Conservation (phyloP, 2,329 filamentous ascomycete species). For the Microcyclospora tardicrescens region DNA sequence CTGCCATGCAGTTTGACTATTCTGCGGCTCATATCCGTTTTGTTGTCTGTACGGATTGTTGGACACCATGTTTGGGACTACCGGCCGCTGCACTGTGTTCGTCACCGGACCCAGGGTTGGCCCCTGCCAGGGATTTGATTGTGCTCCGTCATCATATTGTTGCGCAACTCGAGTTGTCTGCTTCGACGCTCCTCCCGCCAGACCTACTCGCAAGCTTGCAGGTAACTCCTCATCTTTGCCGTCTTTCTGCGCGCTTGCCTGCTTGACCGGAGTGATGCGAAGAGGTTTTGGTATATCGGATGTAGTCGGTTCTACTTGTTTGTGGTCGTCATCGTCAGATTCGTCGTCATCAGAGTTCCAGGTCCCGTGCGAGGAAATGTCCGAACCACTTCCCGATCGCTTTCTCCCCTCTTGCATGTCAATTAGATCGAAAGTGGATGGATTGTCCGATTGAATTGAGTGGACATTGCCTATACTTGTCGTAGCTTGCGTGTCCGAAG, state of each 20-base stretch:
- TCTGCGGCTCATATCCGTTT: constrained; percentile 21
- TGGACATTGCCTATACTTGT: constrained; percentile 16
- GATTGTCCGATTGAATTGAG: constrained; percentile 22
- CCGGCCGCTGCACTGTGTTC: constrained; percentile 7
- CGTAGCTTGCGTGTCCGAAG: constrained; percentile 18
- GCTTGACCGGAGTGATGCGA: constrained; percentile 14
- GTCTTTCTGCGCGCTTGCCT: constrained; percentile 8
- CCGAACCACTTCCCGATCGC: constrained; percentile 21
- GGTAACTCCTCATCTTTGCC: constrained; percentile 12
- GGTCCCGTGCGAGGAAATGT: constrained; percentile 22
- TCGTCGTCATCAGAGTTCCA: constrained; percentile 18
- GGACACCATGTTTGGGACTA: constrained; percentile 9
- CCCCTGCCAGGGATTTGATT: constrained; percentile 16
- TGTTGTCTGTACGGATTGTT: constrained; percentile 30
- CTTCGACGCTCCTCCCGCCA: constrained; percentile 6
- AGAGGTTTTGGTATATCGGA: constrained; percentile 18
- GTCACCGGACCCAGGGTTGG: background rate
- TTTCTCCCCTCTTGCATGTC: constrained; percentile 18
- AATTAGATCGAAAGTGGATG: constrained; percentile 30
- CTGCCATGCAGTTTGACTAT: constrained; percentile 27
- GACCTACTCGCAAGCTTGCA: constrained; percentile 15
- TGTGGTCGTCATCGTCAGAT: constrained; percentile 2
- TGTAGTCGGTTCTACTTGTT: constrained; percentile 1
- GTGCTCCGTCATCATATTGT: constrained; percentile 13
- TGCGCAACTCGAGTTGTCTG: background rate